These are phyloP conservation scores for Graphilbum fragrans DNA, from an alignment of 2,329 filamentous ascomycete genomes.

Conservation along the genomic window DNA sequence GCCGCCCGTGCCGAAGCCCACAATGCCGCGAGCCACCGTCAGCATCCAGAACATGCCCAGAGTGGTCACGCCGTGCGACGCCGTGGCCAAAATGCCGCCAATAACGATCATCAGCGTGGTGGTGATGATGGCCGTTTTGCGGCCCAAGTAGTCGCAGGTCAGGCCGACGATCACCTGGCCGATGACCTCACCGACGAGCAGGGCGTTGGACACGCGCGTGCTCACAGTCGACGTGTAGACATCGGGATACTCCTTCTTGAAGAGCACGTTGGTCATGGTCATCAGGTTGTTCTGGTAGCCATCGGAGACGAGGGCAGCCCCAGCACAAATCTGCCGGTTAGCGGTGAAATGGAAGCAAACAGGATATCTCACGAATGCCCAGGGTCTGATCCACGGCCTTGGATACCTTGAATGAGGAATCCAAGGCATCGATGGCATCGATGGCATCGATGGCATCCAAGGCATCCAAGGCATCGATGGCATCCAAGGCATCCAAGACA, in stretches of 20 bases:
- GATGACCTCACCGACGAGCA: constrained; percentile 41
- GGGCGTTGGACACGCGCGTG: constrained; percentile 36
- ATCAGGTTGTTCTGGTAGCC: constrained; percentile 23
- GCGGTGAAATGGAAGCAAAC: neutral
- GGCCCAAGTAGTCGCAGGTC: constrained; percentile 35
- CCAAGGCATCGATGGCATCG: too few relatives aligned
- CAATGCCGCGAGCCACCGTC: constrained; percentile 26
- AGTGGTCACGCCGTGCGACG: constrained; percentile 24
- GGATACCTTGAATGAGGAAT: too few relatives aligned
- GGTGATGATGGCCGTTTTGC: constrained; percentile 32
- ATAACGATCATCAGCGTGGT: constrained; percentile 30
- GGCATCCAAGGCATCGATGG: too few relatives aligned
- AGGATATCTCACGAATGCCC: neutral
- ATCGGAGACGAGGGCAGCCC: constrained; percentile 16
- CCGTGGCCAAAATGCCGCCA: constrained; percentile 33
- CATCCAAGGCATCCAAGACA: neutral
- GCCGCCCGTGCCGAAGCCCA: too few relatives aligned
- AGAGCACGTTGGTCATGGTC: constrained; percentile 20
- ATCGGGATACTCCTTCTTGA: constrained; percentile 16
- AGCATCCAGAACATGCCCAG: constrained; percentile 39
- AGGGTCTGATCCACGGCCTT: too few relatives aligned
- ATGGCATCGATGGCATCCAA: too few relatives aligned
- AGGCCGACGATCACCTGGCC: constrained; percentile 42
- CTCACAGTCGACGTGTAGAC: constrained; percentile 21
- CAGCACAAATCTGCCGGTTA: constrained; percentile 9